A percentile compares a stretch with the other conserved stretches of the same genome.
Evolutionary conservation across 2,329 filamentous ascomycete genomes (phyloP).

Genomic region (Periconia macrospinosa): DNA sequence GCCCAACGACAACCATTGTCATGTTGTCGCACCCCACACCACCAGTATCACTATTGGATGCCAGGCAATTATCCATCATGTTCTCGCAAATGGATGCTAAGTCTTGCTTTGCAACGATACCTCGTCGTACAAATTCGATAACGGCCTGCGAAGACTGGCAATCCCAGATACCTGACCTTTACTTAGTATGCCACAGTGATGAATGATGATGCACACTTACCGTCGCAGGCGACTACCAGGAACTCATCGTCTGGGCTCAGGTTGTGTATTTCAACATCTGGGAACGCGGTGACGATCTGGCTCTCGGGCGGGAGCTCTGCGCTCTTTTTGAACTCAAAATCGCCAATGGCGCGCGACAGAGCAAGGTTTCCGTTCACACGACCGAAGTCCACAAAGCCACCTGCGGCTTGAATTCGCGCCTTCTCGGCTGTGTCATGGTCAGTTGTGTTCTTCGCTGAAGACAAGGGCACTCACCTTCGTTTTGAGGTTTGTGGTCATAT

Average conservation of each 20-base stretch:
- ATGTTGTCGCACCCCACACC: slow-evolving; percentile 99
- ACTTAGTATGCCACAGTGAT: slow-evolving; percentile 10
- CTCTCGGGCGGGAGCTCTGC: slow-evolving; percentile 95
- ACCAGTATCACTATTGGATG: slow-evolving; percentile 95
- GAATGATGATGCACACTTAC: slow-evolving; percentile 24
- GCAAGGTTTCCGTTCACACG: slow-evolving; percentile 98
- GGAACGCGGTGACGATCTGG: slow-evolving; percentile 96
- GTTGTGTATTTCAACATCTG: slow-evolving; percentile 90
- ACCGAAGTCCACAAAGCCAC: slow-evolving; percentile 97
- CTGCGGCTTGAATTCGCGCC: slow-evolving; percentile 90
- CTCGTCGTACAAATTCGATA: slow-evolving; percentile 92
- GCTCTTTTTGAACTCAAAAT: slow-evolving; percentile 99
- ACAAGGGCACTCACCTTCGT: slow-evolving; percentile 69
- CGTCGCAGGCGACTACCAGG: slow-evolving; percentile 49
- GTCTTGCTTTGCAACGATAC: slow-evolving; percentile 94
- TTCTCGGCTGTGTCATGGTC: slow-evolving; percentile 73
- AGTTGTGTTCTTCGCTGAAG: slow-evolving; percentile 10
- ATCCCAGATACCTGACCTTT: slow-evolving; percentile 87
- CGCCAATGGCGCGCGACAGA: slow-evolving; percentile 93
- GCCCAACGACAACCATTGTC: slow-evolving; percentile 91
- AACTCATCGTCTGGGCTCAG: slow-evolving; percentile 94
- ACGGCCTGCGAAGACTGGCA: slow-evolving; percentile 98
- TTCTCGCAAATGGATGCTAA: slow-evolving; percentile 97
- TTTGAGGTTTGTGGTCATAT: slow-evolving; percentile 99
- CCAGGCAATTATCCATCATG: slow-evolving; percentile 99